These are phyloP conservation scores for Annulohypoxylon maeteangense DNA, from an alignment of 495 filamentous ascomycete species.

Conservation along the genomic window DNA sequence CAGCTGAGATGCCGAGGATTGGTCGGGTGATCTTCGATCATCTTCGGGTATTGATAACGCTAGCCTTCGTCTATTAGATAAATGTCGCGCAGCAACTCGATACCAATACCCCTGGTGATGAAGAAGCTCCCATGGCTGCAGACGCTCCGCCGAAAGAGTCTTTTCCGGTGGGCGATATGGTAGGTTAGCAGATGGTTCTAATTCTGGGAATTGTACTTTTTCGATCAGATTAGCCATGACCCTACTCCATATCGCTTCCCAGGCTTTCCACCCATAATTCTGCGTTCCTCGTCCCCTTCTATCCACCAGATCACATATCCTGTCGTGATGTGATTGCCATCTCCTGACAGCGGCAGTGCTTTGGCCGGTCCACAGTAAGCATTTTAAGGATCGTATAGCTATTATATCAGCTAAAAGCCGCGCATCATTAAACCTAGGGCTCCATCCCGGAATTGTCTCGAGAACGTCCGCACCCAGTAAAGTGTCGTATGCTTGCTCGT, in stretches of 20 bases:
- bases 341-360: slow-evolving; percentile 77
- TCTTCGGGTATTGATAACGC: slow-evolving; percentile 78
- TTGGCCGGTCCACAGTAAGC: slow-evolving; percentile 78
- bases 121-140: slow-evolving; percentile 80
- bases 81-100: slow-evolving; percentile 72
- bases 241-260: slow-evolving; percentile 84
- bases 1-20: slow-evolving; percentile 73
- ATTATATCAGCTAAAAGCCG: slow-evolving; percentile 82
- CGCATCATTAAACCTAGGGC: slow-evolving; percentile 84
- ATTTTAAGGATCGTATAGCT: slow-evolving; percentile 80
- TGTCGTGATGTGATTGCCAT: slow-evolving; percentile 78
- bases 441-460: slow-evolving; percentile 87
- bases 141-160: slow-evolving; percentile 68
- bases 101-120: slow-evolving; percentile 94
- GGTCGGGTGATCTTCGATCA: slow-evolving; percentile 73
- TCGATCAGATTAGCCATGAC: slow-evolving; percentile 85
- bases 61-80: slow-evolving; percentile 65
- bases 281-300: slow-evolving; percentile 82
- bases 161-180: slow-evolving; percentile 76
- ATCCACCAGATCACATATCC: slow-evolving; percentile 78
- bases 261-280: slow-evolving; percentile 88
- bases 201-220: slow-evolving; percentile 62
- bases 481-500: slow-evolving; percentile 83
- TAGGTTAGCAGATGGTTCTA: slow-evolving; percentile 48
- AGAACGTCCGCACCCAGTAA: slow-evolving; percentile 83